These are phyloP conservation scores for Rubia peregrina DNA, from an alignment of 305 asterid genomes.

Conservation along the genomic window DNA sequence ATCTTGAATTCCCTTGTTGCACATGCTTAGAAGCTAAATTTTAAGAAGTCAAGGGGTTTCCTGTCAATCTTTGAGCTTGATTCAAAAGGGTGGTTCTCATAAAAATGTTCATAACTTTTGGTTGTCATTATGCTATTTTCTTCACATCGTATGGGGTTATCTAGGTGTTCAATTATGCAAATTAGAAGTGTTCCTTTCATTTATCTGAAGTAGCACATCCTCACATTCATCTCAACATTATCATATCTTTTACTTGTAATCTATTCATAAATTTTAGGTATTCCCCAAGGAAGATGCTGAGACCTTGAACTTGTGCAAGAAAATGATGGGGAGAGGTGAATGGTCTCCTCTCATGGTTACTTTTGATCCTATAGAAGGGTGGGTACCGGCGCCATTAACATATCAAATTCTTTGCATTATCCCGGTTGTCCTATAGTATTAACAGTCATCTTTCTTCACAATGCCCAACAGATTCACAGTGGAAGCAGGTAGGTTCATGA, in stretches of 20 bases:
- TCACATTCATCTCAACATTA: too few species aligned
- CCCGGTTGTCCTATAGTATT: not conserved
- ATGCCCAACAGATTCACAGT: slow-evolving; percentile 58
- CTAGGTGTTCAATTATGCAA: too few species aligned
- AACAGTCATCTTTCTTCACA: slow-evolving; percentile 7
- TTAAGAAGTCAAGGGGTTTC: not conserved
- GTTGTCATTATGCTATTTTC: not conserved
- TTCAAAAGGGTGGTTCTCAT: not conserved
- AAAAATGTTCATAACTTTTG: too few species aligned
- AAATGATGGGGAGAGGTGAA: slow-evolving; percentile 79
- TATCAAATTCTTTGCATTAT: not conserved
- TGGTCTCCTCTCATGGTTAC: slow-evolving; percentile 90
- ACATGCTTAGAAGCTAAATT: not conserved
- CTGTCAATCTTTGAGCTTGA: not conserved
- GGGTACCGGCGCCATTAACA: not conserved
- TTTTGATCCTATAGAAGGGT: slow-evolving; percentile 83
- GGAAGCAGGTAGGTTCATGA: slow-evolving; percentile 66
- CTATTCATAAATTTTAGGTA: slow-evolving; percentile 28
- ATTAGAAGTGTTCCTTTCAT: too few species aligned
- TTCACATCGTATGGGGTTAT: not conserved
- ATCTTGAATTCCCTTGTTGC: not conserved
- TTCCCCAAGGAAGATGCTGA: slow-evolving; percentile 59
- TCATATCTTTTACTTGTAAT: not conserved
- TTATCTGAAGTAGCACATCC: too few species aligned
- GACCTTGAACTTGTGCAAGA: slow-evolving; percentile 61